Evolutionary conservation across 2,329 filamentous ascomycete species (phyloP), one percentile per base, ranked within the genome.

Genomic region (Fusarium devonianum): DNA sequence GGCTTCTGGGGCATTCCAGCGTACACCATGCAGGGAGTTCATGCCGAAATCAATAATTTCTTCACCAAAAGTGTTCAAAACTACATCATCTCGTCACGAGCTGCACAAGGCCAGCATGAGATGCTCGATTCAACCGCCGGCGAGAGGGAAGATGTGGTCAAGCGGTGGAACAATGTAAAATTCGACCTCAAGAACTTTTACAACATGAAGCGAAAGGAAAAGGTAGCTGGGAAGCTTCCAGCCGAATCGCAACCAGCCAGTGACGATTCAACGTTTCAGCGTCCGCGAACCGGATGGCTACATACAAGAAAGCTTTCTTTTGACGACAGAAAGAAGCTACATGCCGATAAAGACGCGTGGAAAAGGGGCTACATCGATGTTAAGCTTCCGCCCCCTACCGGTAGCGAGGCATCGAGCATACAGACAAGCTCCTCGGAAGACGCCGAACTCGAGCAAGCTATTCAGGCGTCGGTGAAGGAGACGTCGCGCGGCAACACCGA

Each of bases 21-120:
- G 5, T 95, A 94, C 65, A 82, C 89, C 4, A 88, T 92, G 78
- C 89, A 92, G 67, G 92, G 92, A 2, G 78, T 94, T 1, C 85
- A 93, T 63, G 88, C 89, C 29, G 88, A 93, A 67, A 78, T 94
- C 42, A 80, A 86, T 53, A 90, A 87, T 56, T 72, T 81, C 34
- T 87, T 90, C 59, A 84, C 86, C 17, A 84, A 81, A 33, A 89
- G 84, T 54, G 84, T 90, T 13, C 79, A 89, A 37, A 91, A 89
- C 59, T 93, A 93, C 67, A 90, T 95, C 57, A 83, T 91, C 34
- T 83, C 89, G 1, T 88, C 90, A 3, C 80, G 90, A 34, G 88
- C 89, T 37, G 78, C 85, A 1, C 89, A 95, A 68, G 90, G 91
- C 1, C 84, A 84, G 53, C 82, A 86, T 32, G 88, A 92, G 39